Base-by-base conservation (phyloP, 1,139 yeast species). In the Petasospora fabianii region DNA sequence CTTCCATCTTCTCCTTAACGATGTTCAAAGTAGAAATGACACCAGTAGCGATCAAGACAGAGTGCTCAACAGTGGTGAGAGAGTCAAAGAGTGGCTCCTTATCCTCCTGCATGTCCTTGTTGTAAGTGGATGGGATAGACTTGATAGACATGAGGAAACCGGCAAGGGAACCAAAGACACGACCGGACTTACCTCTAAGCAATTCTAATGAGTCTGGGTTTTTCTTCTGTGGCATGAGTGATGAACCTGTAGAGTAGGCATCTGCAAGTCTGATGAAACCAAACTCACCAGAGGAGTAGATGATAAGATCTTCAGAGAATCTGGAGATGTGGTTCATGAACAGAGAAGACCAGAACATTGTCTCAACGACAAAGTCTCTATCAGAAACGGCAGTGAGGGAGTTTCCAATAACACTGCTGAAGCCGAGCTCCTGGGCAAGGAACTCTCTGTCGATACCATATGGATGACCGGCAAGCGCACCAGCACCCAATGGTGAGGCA, bases 401-500 rank as follows among this genome's bases (percentile, higher is more conserved):
- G 66, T 92, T 92, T 39, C 97, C 97, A 68, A 94, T 88, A 35
- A 87, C 87, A 5, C 88, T 80, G 42, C 72, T 66, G 55, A 92
- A 92, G 0, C 90, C 94, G 35, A 92, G 72, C 13, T 79, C 84
- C 38, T 71, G 58, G 18, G 97, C 96, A 51, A 92, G 66, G 57
- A 68, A 88, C 59, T 90, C 96, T 60, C 99, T 77, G 64, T 92
- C 97, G 51, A 92, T 87, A 15, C 97, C 97, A 60, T 90, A 92
- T 34, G 99, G 98, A 61, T 92, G 98, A 39, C 99, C 99, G 13
- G 99, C 98, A 47, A 92, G 74, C 4, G 99, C 99, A 55, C 99
- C 99, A 9, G 92, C 80, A 30, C 99, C 99, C 47, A 92, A 73
- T 30, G 99, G 99, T 32, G 88, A 82, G 52, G 75, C 78, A 62